Evolutionary conservation across 257 asterid species (phyloP), one percentile per base, ranked within the genome.

Genomic region (Eustoma russellianum): DNA sequence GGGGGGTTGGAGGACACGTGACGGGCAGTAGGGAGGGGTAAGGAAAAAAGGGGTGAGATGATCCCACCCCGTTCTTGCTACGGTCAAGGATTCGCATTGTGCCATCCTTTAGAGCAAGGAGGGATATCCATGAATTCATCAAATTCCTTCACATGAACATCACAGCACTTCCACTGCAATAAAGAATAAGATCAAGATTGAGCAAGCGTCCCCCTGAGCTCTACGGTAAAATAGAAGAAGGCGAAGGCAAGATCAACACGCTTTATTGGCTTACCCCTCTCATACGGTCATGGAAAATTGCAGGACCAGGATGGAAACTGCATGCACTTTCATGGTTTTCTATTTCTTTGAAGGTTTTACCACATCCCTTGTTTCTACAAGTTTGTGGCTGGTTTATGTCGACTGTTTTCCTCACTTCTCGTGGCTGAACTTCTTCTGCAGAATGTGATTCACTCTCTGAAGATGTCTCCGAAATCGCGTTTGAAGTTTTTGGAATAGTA

Each of bases 151-250:
- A 78, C 97, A 53, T 83, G 88, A 68, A 86, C 51, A 61, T 90
- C 96, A 38, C 97, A 90, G 71, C 97, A 90, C 67, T 86, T 83
- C 97, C 97, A 90, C 95, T 89, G 83, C 73, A 72, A 69, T 30
- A 33, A 35, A 41, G 18, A 33, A n/a, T 11, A 14, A 30, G 24
- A 40, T n/a, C n/a, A 51, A 44, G 16, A 14, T 43, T 6, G 1
- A 33, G 46, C 50, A 18, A 7, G 3, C 9, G 12, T 38, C 43
- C 9, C 30, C 43, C 12, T 11, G 12, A n/a, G 43, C 43, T 7
- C 43, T 8, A 38, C 2, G 43, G 43, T 38, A 13, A 9, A 44
- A 57, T 48, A 43, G 28, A 33, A 35, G 53, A 46, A 43, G 38
- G 52, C n/a, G 47, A 44, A 24, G 3, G n/a, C n/a, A n/a, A n/a